Evolutionary conservation across 495 filamentous ascomycete genomes (phyloP).

Genomic region (Penicillium canariense): DNA sequence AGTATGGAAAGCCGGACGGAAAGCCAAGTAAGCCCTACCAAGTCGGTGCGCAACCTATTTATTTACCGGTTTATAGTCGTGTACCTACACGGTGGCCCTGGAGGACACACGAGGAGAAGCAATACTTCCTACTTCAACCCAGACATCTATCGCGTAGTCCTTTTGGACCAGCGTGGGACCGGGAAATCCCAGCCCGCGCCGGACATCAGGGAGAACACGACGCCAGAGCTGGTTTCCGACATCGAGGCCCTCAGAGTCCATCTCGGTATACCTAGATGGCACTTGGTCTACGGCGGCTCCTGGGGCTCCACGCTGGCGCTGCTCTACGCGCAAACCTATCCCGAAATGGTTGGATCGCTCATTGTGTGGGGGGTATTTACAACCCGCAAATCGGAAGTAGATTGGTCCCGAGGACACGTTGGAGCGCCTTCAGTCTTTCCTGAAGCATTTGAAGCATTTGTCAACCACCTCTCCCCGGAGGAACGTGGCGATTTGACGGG

Average conservation of each 20-base stretch:
- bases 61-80: constrained; percentile 23
- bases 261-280: constrained; percentile 42
- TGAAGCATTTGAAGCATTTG: constrained; percentile 39
- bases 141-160: constrained; percentile 40
- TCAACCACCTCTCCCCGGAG: constrained; percentile 28
- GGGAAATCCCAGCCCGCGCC: constrained; percentile 40
- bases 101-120: constrained; percentile 31
- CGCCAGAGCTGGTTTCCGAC: constrained; percentile 40
- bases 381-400: constrained; percentile 27
- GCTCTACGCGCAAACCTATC: constrained; percentile 41
- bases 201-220: constrained; percentile 44
- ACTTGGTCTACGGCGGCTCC: constrained; percentile 48
- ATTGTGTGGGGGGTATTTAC: constrained; percentile 44
- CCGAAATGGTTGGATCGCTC: constrained; percentile 32
- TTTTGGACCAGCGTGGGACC: constrained; percentile 48
- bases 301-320: constrained; percentile 47
- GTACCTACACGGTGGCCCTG: constrained; percentile 47
- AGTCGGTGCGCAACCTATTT: background rate
- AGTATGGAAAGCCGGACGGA: constrained; percentile 40
- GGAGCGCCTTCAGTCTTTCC: constrained; percentile 37
- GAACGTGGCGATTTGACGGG: constrained; percentile 30
- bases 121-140: constrained; percentile 47
- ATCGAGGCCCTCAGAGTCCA: constrained; percentile 43
- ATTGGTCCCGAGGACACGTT: constrained; percentile 23
- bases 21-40: constrained; percentile 22